A percentile compares a stretch with the other conserved stretches of the same genome.
phyloP scores from a whole-genome alignment of 2,329 filamentous ascomycete species.

The Orbilia brochopaga region DNA sequence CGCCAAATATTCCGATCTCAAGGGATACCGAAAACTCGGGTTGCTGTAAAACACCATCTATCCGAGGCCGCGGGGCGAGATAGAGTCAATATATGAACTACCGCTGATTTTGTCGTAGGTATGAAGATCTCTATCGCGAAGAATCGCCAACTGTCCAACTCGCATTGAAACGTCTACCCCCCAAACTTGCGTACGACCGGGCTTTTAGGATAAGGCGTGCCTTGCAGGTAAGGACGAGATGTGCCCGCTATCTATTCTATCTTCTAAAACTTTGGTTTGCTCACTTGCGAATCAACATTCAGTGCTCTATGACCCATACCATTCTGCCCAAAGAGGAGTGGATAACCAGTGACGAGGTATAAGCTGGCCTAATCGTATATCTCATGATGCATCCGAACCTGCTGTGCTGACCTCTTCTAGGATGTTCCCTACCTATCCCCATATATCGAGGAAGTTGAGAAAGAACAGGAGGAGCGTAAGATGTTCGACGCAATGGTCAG shows the following conservation, averaged over 20 bases:
- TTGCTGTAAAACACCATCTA: constrained; percentile 70
- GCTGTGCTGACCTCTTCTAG: constrained; percentile 59
- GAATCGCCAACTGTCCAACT: constrained; percentile 85
- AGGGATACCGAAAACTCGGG: constrained; percentile 91
- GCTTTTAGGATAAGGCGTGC: constrained; percentile 96
- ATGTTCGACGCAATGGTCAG: constrained; percentile 69
- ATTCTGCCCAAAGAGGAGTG: constrained; percentile 70
- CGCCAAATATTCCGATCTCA: constrained; percentile 85
- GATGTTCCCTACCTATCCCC: constrained; percentile 70
- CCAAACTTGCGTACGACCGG: constrained; percentile 93
- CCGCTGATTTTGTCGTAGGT: constrained; percentile 63
- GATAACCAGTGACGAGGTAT: constrained; percentile 72
- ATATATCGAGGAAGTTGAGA: constrained; percentile 72
- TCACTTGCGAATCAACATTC: constrained; percentile 2
- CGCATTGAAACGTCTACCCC: constrained; percentile 85
- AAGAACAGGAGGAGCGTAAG: constrained; percentile 70
- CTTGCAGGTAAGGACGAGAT: constrained; percentile 70
- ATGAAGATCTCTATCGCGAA: constrained; percentile 93
- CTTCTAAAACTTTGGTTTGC: background rate
- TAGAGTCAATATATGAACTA: background rate
- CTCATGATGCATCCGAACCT: background rate
- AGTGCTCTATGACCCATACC: constrained; percentile 72
- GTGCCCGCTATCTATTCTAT: background rate
- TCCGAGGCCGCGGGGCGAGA: background rate
- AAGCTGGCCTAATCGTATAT: constrained; percentile 51